These are phyloP conservation scores for Eragrostis curvula DNA, from an alignment of 176 grass and related monocot species.

Conservation along the genomic window DNA sequence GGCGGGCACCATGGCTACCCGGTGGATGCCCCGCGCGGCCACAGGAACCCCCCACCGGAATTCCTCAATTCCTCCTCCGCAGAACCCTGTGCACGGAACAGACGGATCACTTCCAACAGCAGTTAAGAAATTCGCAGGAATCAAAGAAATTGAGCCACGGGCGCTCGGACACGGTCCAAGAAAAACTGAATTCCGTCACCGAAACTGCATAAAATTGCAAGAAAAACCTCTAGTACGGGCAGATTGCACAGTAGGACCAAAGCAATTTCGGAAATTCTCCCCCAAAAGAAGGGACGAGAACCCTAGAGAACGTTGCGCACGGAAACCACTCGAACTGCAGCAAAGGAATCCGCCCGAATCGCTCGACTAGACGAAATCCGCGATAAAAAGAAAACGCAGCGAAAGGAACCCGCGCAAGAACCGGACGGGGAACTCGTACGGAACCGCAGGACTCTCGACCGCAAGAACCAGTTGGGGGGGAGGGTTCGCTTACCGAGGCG, in stretches of 20 bases:
- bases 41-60: not conserved
- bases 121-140: not conserved
- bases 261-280: not conserved
- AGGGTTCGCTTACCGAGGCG: not conserved
- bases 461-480: not conserved
- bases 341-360: not conserved
- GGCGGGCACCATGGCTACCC: constrained; percentile 28
- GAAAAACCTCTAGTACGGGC: not conserved
- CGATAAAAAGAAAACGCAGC: not conserved
- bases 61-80: not conserved
- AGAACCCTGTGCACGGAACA: not conserved
- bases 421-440: not conserved
- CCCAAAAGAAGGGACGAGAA: not conserved
- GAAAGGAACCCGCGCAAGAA: not conserved
- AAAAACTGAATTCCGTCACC: not conserved
- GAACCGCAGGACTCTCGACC: not conserved
- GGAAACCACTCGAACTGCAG: not conserved
- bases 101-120: not conserved
- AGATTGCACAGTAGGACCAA: not conserved
- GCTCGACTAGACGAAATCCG: not conserved
- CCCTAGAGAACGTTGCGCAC: not conserved
- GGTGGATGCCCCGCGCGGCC: not conserved
- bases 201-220: not conserved
- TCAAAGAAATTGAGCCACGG: not conserved
- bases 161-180: not conserved